Evolutionary conservation across 2,329 filamentous ascomycete species (phyloP).

Genomic region (Talaromyces sp.): DNA sequence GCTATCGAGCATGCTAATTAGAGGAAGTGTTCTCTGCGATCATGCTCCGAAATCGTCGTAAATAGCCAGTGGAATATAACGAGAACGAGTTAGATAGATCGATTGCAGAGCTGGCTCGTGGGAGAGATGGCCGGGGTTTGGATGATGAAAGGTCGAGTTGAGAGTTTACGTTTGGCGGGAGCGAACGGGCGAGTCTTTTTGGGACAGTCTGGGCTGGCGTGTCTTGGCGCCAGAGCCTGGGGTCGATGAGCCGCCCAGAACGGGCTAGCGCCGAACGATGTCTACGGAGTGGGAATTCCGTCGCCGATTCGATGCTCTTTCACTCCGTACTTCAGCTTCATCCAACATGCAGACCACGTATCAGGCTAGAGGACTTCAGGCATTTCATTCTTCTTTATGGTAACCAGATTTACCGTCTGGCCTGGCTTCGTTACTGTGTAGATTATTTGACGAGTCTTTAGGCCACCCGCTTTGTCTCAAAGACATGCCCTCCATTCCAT

Average conservation of each 20-base stretch:
- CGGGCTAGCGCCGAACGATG: not conserved
- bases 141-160: not conserved
- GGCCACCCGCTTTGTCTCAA: not conserved
- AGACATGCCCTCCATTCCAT: not conserved
- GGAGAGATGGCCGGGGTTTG: not conserved
- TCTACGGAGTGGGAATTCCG: not conserved
- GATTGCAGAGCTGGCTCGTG: not conserved
- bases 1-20: not conserved
- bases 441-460: too few relatives aligned
- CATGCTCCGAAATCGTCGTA: not conserved
- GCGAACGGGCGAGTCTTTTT: not conserved
- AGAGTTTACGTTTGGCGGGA: conserved; percentile 1
- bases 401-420: not conserved
- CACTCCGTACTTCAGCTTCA: not conserved
- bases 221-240: not conserved
- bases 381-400: not conserved
- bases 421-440: not conserved
- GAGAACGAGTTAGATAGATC: not conserved
- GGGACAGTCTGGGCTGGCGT: not conserved
- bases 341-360: not conserved
- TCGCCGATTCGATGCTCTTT: not conserved
- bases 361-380: too few relatives aligned
- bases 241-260: not conserved
- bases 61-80: not conserved
- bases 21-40: not conserved